Conservation (phyloP, 2,329 filamentous ascomycete species). For the Apiospora aurea region DNA sequence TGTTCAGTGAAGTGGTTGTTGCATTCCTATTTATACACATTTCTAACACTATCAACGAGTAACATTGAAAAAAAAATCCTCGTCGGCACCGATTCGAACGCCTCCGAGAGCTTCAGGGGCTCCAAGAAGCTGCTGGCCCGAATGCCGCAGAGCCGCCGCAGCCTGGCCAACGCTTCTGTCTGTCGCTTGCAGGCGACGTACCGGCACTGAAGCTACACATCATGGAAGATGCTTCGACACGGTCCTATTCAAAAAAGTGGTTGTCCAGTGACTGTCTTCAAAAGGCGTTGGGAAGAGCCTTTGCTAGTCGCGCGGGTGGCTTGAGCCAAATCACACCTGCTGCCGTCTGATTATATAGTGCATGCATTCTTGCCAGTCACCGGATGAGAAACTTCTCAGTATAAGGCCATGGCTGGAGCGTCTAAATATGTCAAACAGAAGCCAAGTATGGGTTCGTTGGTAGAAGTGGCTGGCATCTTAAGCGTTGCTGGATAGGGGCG, state of each 20-base stretch:
- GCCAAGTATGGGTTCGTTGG: background rate
- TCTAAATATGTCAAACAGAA: background rate
- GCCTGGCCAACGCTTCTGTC: background rate
- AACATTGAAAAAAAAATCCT: background rate
- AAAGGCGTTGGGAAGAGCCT: background rate
- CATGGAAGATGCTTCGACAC: background rate
- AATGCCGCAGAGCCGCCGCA: background rate
- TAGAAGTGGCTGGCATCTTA: background rate
- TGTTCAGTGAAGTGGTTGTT: background rate
- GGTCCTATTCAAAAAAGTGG: too few species aligned
- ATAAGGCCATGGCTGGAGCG: background rate
- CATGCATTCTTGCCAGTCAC: background rate
- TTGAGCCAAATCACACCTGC: constrained; percentile 6
- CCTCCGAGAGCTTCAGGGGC: background rate
- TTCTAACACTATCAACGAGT: background rate
- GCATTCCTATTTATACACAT: background rate
- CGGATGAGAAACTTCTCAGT: background rate
- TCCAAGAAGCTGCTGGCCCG: background rate
- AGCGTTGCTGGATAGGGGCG: background rate
- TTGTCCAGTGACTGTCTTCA: background rate
- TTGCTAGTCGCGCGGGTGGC: background rate
- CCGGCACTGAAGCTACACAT: background rate
- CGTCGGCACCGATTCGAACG: constrained; percentile 16
- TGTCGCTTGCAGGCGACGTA: background rate
- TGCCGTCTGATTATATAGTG: background rate